Evolutionary conservation across 2,329 filamentous ascomycete genomes (phyloP), one percentile per base, ranked within the genome.

Genomic region (Clarireedia paspali): DNA sequence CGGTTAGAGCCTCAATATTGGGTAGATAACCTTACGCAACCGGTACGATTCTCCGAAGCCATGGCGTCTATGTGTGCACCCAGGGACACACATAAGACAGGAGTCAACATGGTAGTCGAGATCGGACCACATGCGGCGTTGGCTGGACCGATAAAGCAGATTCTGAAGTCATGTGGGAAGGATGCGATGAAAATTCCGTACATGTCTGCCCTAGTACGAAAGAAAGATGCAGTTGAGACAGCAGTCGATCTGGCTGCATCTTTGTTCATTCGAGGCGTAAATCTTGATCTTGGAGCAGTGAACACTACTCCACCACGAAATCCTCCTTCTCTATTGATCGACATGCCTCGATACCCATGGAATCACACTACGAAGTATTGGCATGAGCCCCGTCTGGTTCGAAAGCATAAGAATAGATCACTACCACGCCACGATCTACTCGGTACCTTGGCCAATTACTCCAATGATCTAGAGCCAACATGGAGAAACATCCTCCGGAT

Each of bases 331-430:
- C 39, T 56, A 12, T 40, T 56, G 14, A 47, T 23, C 44, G 50
- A 78, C 54, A 63, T 82, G n/a, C 77, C 78, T 2, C 69, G 72
- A 2, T 82, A 82, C 58, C 71, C 75, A 1, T 82, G 78, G 77
- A 77, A 81, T 27, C 78, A 81, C 56, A 65, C 67, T 20, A 75
- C 72, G 30, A 67, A 63, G 0, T 79, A 79, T 62, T 82, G 79
- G 78, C 71, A 76, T 58, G 78, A 82, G 57, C 77, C 77, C 2
- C 73, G 77, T 48, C 63, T 78, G 2, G 75, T 75, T 15, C 63
- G 67, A 17, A 70, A 73, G 15, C 73, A 73, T 52, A 51, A 47
- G 23, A 10, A 26, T 12, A 30, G 55, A 15, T 20, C 24, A 6
- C 20, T 27, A n/a, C 49, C 17, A 20, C 50, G 50, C 12, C 48